Evolutionary conservation across 805 yeast species (phyloP).

Genomic region (Candida insectorum): DNA sequence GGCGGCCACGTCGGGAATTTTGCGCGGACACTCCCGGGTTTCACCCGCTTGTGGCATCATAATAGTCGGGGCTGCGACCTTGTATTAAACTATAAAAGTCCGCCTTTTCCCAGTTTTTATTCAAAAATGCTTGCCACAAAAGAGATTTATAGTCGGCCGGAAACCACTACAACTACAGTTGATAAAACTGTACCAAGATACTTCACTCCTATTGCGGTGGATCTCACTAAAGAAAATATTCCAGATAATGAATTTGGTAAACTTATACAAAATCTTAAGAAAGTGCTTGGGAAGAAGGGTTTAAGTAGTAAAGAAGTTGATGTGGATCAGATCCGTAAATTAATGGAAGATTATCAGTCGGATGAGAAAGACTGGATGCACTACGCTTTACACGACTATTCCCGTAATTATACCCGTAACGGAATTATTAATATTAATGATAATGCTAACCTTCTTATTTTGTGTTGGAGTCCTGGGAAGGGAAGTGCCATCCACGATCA

Average conservation of each 20-base stretch:
- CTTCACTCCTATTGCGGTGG: no score
- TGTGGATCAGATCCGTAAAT: conserved; percentile 39
- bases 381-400: conserved; percentile 52
- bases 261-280: conserved; percentile 20
- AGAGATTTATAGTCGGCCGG: no score
- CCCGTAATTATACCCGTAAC: conserved; percentile 56
- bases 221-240: no score
- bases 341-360: conserved; percentile 49
- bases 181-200: no score
- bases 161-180: no score
- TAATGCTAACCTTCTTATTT: conserved; percentile 61
- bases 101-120: no score
- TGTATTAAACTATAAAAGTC: no score
- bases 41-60: no score
- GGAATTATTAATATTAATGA: conserved; percentile 73
- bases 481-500: conserved; percentile 71
- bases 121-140: no score
- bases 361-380: conserved; percentile 53
- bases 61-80: no score
- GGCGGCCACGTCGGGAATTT: no score
- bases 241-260: conserved; percentile 17
- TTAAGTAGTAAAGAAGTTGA: conserved; percentile 50
- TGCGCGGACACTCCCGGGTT: no score
- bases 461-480: conserved; percentile 70
- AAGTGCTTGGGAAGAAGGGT: conserved; percentile 21